Base-by-base conservation (phyloP, 2,329 filamentous ascomycete species). In the Pseudocercospora pini-densiflorae region DNA sequence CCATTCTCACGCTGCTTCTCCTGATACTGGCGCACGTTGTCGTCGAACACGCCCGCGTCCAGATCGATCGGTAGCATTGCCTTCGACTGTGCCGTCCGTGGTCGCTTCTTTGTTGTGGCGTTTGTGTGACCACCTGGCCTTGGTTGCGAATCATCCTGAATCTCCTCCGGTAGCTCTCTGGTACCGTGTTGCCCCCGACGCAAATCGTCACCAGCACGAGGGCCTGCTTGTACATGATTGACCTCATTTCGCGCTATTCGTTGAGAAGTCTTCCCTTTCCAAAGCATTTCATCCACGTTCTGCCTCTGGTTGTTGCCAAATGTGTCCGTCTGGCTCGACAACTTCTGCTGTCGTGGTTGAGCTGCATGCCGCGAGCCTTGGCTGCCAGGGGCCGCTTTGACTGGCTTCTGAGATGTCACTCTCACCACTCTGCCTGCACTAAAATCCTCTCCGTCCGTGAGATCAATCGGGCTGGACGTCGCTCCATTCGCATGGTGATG, bases 241-340 rank as follows among this genome's bases (percentile, higher is more conserved):
- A 43, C 0, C 1, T 19, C 40, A 19, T n/a, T 8, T 43, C 40
- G 40, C 19, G 40, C 16, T 43, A 3, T n/a, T 43, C n/a, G 40
- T 5, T 6, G 5, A 43, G 40, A 3, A 5, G 2, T 43, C 2
- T 24, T 21, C 31, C 31, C 27, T 29, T 16, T 29, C 10, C n/a
- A n/a, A 19, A 36, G 19, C 27, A 23, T 3, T 5, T 8, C 12
- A 16, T 58, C 54, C 9, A 19, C 33, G 0, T 21, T 19, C 0
- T 58, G 29, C 55, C 24, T 40, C 21, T 58, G 55, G 8, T 23
- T 9, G 55, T 58, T 58, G 7, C 55, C 55, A 16, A 58, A 58
- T 2, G 21, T 40, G 19, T 58, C 55, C 19, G 5, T 21, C 19
- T 58, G 55, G 55, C 55, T 58, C 33, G 55, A 58, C 16, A n/a